Evolutionary conservation across 306 rosid genomes (phyloP), one percentile per base, ranked within the genome.

Genomic region (Nissolia schottii): DNA sequence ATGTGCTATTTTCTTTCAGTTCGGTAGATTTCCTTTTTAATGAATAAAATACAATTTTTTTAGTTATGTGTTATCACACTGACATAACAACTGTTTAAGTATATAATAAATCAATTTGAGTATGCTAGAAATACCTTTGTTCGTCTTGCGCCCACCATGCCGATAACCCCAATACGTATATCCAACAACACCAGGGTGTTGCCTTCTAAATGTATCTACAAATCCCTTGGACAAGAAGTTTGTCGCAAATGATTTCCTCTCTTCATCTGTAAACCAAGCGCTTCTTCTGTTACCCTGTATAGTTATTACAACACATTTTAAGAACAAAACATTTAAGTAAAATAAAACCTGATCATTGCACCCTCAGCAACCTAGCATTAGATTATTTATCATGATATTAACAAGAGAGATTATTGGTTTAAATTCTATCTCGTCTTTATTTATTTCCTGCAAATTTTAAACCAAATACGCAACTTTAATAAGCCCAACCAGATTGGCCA

Each of bases 141-240:
- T 93, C 55, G 62, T 53, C 85, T 89, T 93, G 76, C 98, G 97
- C 10, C 48, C 88, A 18, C 94, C 94, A 48, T 93, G 97, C 57
- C 96, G 83, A 65, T 86, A 91, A 67, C 98, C 98, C 98, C 98
- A 93, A 63, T 90, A 93, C 10, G 98, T 93, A 75, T 90, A 93
- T 69, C 98, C 98, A 65, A 93, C 86, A 55, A 80, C 94, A 54
- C 86, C 86, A 16, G 98, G 96, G 73, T 93, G 96, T 69, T 91
- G 96, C 77, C 74, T 85, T 77, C 98, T 83, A 70, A 87, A 93
- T 72, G 96, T 91, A 80, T 93, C 97, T 60, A 93, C 92, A 74
- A 91, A 86, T 74, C 98, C 97, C 41, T 50, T 89, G 5, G 96
- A 82, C 60, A 93, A 75, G 67, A 87, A 93, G 89, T 89, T 93